Percentiles rank a stretch among this genome's conserved stretches.
phyloP scores from a whole-genome alignment of 1,284 basidiomycete species.

The Moesziomyces sp. region DNA sequence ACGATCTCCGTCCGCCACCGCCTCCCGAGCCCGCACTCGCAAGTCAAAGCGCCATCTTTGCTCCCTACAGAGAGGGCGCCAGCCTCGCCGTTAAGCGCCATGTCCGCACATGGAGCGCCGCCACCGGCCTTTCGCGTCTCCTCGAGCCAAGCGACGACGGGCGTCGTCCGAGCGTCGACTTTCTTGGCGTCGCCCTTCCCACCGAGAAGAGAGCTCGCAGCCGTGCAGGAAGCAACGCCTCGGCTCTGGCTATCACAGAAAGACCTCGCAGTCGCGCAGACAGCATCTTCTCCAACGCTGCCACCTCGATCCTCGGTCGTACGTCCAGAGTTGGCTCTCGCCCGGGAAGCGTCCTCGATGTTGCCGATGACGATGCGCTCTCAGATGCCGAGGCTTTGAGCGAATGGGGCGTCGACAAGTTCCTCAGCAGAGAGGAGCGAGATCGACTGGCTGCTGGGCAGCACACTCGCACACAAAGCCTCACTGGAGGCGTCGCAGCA shows the following conservation, averaged over 20 bases:
- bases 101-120: constrained; percentile 45
- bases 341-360: constrained; percentile 18
- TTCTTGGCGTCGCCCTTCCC: constrained; percentile 56
- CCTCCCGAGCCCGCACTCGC: constrained; percentile 56
- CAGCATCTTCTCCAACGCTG: constrained; percentile 38
- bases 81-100: constrained; percentile 33
- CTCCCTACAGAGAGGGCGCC: constrained; percentile 48
- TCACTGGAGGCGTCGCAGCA: constrained; percentile 21
- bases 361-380: constrained; percentile 8
- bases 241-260: constrained; percentile 8
- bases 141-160: constrained; percentile 36
- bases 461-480: constrained; percentile 39
- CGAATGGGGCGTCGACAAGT: constrained; percentile 62
- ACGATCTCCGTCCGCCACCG: constrained; percentile 35
- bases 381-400: constrained; percentile 40
- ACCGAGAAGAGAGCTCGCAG: constrained; percentile 45
- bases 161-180: constrained; percentile 52
- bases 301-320: constrained; percentile 30
- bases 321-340: constrained; percentile 33
- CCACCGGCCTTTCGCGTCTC: constrained; percentile 41
- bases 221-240: constrained; percentile 44
- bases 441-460: constrained; percentile 41
- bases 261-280: constrained; percentile 24
- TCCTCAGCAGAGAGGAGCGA: constrained; percentile 51
- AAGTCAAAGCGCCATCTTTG: constrained; percentile 60